These are phyloP conservation scores for Blumeriella jaapii DNA, from an alignment of 2,329 filamentous ascomycete genomes.

Conservation along the genomic window DNA sequence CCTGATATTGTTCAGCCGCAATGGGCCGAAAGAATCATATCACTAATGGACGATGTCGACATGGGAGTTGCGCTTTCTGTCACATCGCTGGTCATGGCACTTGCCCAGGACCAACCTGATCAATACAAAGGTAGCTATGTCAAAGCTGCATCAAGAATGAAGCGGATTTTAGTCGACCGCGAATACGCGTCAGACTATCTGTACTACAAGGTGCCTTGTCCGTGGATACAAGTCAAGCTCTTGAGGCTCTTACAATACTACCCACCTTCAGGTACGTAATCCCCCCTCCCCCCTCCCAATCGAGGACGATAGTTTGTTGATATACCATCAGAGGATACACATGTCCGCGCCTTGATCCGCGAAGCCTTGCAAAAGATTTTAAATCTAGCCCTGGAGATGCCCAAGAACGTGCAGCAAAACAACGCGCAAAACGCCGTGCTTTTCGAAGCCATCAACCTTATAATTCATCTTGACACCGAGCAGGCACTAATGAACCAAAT, in stretches of 20 bases:
- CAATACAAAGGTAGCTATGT: conserved; percentile 90
- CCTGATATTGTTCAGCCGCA: conserved; percentile 89
- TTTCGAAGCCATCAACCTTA: conserved; percentile 96
- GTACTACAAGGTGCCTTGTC: conserved; percentile 99
- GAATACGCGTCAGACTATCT: conserved; percentile 87
- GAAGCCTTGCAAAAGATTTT: conserved; percentile 86
- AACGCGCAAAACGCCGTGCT: conserved; percentile 97
- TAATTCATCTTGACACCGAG: conserved; percentile 95
- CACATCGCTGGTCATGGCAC: conserved; percentile 86
- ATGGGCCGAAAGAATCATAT: conserved; percentile 96
- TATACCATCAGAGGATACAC: conserved; percentile 63
- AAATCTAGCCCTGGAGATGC: conserved; percentile 81
- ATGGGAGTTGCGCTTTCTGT: conserved; percentile 91
- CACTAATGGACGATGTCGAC: conserved; percentile 94
- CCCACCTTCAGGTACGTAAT: conserved; percentile 65
- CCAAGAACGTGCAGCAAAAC: conserved; percentile 98
- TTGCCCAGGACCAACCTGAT: conserved; percentile 89
- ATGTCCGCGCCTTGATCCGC: conserved; percentile 82
- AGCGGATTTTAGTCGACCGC: conserved; percentile 80
- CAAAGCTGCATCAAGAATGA: conserved; percentile 81
- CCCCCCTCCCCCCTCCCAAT: conserved; percentile 9
- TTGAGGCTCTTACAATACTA: conserved; percentile 90
- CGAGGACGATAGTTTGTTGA: neutral
- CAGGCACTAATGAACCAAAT: conserved; percentile 93
- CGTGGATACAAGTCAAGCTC: conserved; percentile 95